Percentiles rank a stretch among this genome's conserved stretches.
Evolutionary conservation across 2,329 filamentous ascomycete genomes (phyloP).

Genomic region (Stemphylium beticola): DNA sequence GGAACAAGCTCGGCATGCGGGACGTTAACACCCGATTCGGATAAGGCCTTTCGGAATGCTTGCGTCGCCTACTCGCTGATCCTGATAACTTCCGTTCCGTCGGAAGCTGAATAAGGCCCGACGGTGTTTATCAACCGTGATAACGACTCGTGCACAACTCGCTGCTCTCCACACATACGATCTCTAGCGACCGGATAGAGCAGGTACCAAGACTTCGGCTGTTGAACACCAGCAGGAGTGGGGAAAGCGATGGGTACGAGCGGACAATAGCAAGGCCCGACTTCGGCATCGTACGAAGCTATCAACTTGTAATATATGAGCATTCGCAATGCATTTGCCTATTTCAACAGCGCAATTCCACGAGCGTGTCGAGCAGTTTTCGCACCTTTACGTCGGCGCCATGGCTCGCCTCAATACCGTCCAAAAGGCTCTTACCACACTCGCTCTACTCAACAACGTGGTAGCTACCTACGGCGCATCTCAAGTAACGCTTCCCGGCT

Average conservation of each 20-base stretch:
- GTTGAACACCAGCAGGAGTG: not conserved
- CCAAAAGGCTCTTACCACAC: slow-evolving; percentile 3
- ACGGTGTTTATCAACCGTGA: not conserved
- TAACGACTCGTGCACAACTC: not conserved
- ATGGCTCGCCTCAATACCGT: slow-evolving; percentile 4
- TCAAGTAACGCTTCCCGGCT: slow-evolving; percentile 40
- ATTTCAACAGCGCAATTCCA: not conserved
- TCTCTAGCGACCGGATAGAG: slow-evolving; percentile 1
- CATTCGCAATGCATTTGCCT: not conserved
- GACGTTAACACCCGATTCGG: not conserved
- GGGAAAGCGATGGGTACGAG: not conserved
- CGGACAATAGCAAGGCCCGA: not conserved
- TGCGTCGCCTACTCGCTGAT: not conserved
- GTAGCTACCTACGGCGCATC: not conserved
- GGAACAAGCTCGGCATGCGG: not conserved
- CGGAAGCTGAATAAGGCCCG: not conserved
- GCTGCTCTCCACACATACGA: not conserved
- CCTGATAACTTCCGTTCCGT: not conserved
- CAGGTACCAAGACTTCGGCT: slow-evolving; percentile 9
- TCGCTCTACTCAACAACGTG: slow-evolving; percentile 2
- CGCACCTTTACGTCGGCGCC: not conserved
- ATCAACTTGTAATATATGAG: not conserved
- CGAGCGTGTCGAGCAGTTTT: not conserved
- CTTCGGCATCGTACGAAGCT: not conserved
- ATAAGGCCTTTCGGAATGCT: not conserved